phyloP scores from a whole-genome alignment of 208 protist genomes.

The Lotmaria passim region DNA sequence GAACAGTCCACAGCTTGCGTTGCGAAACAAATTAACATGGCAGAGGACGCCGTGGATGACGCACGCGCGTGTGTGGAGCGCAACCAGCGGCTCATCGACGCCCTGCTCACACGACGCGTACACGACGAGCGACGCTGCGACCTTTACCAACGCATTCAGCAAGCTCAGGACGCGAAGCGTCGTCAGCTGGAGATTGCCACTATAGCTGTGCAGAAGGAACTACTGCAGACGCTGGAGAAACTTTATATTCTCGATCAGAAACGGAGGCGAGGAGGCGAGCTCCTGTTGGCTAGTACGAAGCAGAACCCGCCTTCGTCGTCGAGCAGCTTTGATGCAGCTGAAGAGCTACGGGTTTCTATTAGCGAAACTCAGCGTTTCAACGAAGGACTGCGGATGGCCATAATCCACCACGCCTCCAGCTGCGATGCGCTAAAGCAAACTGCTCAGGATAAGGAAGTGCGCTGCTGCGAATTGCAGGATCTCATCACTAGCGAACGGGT shows the following conservation, averaged over 20 bases:
- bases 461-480: slow-evolving; percentile 12
- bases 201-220: neutral
- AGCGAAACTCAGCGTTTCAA: slow-evolving; percentile 15
- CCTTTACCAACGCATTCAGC: slow-evolving; percentile 7
- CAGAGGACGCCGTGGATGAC: neutral
- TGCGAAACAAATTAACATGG: too few relatives aligned
- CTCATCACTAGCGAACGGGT: neutral
- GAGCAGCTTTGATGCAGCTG: neutral
- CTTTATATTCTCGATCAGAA: neutral
- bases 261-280: neutral
- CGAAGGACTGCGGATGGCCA: slow-evolving; percentile 1
- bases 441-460: neutral
- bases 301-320: neutral
- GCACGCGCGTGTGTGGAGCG: neutral
- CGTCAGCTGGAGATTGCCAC: neutral
- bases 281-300: neutral
- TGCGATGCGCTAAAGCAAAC: neutral
- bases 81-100: slow-evolving; percentile 7
- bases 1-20: neutral
- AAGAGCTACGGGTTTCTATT: slow-evolving; percentile 7
- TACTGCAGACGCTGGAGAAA: neutral
- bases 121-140: slow-evolving; percentile 17
- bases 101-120: slow-evolving; percentile 1
- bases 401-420: neutral
- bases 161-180: neutral